These are phyloP conservation scores for Solanum gracilifrons DNA, from an alignment of 257 asterid species.

Conservation along the genomic window DNA sequence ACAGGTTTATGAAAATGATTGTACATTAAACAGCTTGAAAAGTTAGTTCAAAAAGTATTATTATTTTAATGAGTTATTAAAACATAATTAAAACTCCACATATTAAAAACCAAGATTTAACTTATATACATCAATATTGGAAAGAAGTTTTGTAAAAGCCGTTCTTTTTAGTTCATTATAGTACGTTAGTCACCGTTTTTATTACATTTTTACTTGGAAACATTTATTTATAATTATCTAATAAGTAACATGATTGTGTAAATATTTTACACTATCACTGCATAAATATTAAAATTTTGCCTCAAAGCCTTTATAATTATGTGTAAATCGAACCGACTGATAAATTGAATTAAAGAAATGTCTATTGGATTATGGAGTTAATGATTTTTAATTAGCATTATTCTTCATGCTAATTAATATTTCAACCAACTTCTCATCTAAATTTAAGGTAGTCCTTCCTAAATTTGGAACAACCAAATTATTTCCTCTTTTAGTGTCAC, in stretches of 20 bases:
- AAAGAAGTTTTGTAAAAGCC: fast-evolving
- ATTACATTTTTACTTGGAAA: neutral
- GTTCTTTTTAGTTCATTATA: neutral
- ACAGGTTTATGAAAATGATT: neutral
- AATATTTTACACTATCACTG: too few species aligned
- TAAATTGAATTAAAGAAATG: too few species aligned
- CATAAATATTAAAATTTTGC: neutral
- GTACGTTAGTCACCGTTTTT: neutral
- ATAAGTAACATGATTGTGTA: neutral
- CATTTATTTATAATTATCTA: too few species aligned
- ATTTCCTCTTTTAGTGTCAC: neutral
- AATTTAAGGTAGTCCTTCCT: neutral
- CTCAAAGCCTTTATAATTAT: neutral
- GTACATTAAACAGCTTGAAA: neutral
- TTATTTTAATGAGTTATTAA: neutral
- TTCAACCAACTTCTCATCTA: neutral
- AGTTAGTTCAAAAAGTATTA: neutral
- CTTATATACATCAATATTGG: neutral
- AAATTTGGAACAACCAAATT: neutral
- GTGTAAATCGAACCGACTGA: neutral
- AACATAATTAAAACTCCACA: neutral
- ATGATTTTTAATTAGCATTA: neutral
- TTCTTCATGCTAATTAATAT: neutral
- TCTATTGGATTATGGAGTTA: too few species aligned
- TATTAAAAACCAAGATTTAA: neutral